These are phyloP conservation scores for Cystobasidium sp. DNA, from an alignment of 1,284 basidiomycete genomes.

Conservation along the genomic window DNA sequence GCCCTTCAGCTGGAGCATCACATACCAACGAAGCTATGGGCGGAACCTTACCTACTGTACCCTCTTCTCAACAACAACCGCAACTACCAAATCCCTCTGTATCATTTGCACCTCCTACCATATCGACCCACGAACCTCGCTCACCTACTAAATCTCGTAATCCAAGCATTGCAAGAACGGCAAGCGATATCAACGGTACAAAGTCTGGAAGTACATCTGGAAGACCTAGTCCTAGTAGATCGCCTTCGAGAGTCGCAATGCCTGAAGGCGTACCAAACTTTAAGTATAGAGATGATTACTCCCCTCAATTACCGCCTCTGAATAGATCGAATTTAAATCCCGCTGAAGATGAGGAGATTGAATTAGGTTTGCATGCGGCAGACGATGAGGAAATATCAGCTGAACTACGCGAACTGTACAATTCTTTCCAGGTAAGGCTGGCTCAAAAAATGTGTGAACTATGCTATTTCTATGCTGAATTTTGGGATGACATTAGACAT, in stretches of 20 bases:
- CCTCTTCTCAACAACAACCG: background rate
- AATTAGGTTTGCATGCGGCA: constrained; percentile 34
- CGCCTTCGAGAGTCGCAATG: constrained; percentile 37
- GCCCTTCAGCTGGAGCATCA: background rate
- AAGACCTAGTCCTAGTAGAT: constrained; percentile 28
- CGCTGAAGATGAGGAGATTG: constrained; percentile 41
- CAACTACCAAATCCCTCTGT: constrained; percentile 9
- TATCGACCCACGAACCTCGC: constrained; percentile 11
- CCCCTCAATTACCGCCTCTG: constrained; percentile 6
- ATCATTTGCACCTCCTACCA: constrained; percentile 18
- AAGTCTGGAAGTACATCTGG: background rate
- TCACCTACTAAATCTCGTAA: constrained; percentile 32
- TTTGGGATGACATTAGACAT: too few relatives aligned
- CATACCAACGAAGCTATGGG: background rate
- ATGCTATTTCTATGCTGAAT: too few relatives aligned
- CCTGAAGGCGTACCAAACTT: constrained; percentile 36
- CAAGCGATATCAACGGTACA: background rate
- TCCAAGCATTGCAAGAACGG: constrained; percentile 13
- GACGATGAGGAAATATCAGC: constrained; percentile 51
- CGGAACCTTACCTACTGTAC: background rate
- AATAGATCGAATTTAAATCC: constrained; percentile 21
- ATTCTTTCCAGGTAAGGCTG: constrained; percentile 62
- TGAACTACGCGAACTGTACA: constrained; percentile 56
- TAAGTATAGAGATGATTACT: constrained; percentile 32
- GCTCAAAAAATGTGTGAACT: too few relatives aligned